phyloP scores from a whole-genome alignment of 495 filamentous ascomycete species.

The Bacidia rubella region DNA sequence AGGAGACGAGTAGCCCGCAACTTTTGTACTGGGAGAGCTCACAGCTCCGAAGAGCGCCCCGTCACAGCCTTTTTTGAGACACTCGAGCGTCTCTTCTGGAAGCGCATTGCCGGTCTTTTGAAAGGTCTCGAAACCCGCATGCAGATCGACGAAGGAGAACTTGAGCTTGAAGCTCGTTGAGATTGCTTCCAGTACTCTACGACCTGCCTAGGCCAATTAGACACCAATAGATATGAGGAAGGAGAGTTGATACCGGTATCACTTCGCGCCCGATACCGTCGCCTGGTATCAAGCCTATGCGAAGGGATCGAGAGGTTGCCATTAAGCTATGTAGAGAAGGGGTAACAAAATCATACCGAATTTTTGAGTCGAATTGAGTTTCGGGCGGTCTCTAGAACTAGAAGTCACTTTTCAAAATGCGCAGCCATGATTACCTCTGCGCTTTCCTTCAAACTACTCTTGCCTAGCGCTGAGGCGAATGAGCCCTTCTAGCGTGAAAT shows the following conservation, averaged over 20 bases:
- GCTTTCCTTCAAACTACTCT: too few relatives aligned
- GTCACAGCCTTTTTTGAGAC: slow-evolving; percentile 77
- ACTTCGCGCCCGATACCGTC: slow-evolving; percentile 98
- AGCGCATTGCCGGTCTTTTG: slow-evolving; percentile 74
- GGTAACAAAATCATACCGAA: too few relatives aligned
- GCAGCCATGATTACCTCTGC: too few relatives aligned
- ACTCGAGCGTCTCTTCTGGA: slow-evolving; percentile 78
- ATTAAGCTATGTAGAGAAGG: slow-evolving; percentile 7
- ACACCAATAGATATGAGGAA: too few relatives aligned
- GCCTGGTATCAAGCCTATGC: slow-evolving; percentile 80
- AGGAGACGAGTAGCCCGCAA: slow-evolving; percentile 89
- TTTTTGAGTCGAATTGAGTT: too few relatives aligned
- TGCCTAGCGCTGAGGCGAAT: too few relatives aligned
- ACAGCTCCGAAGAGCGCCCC: slow-evolving; percentile 95
- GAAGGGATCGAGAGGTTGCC: slow-evolving; percentile 41
- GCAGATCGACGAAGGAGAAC: slow-evolving; percentile 84
- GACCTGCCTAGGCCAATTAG: slow-evolving; percentile 48
- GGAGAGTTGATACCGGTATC: slow-evolving; percentile 50
- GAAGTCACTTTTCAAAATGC: too few relatives aligned
- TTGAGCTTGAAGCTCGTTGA: slow-evolving; percentile 69
- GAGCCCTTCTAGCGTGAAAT: too few relatives aligned
- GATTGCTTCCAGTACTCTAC: slow-evolving; percentile 78
- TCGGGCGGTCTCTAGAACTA: too few relatives aligned
- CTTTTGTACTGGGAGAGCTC: slow-evolving; percentile 74
- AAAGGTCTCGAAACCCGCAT: slow-evolving; percentile 89